Base-by-base conservation (phyloP, 768 basidiomycete genomes). In the Hydnomerulius pinastri region DNA sequence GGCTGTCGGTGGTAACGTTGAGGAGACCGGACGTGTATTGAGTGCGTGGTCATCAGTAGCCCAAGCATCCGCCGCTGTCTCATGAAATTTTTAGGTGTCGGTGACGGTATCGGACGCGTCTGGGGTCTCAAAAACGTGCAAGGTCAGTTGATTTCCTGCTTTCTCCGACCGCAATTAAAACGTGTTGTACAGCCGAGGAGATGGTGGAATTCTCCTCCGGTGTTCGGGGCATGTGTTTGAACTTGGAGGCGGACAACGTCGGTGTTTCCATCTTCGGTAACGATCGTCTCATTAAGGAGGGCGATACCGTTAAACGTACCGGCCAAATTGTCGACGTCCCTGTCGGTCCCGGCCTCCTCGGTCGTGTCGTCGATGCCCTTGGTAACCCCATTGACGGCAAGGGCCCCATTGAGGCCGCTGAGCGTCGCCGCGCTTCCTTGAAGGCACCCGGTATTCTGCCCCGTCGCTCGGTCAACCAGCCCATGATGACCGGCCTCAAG, bases 121-220 rank as follows among this genome's bases (percentile, higher is more conserved):
- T 98, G 95, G 86, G 97, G 97, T 79, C 84, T 99, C 68, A 88
- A 77, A 77, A 99, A 99, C 71, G 97, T 99, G 66, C 97, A 98
- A 79, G 93, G 92, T 93, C 63, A 50, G 73, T 64, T 46, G 29
- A 33, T 25, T 44, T 48, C 48, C 28, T 30, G 23, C 13, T 30
- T 4, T 27, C 39, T 39, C 30, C n/a, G 17, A 37, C 27, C 1
- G 13, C 6, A 39, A 46, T 4, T 56, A 38, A 67, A 7, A 24
- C 8, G 6, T 24, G 21, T 40, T 58, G 48, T 62, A 42, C 73
- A 94, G 88, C 88, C 77, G 97, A 99, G 78, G 97, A 99, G 86
- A 99, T 99, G 97, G 97, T 99, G 83, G 97, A 99, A 83, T 99
- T 99, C 84, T 92, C 96, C 43, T 98, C 97, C 44, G 97, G 97